Conservation (phyloP, 164 flowering plant species). For the Sedum album region DNA sequence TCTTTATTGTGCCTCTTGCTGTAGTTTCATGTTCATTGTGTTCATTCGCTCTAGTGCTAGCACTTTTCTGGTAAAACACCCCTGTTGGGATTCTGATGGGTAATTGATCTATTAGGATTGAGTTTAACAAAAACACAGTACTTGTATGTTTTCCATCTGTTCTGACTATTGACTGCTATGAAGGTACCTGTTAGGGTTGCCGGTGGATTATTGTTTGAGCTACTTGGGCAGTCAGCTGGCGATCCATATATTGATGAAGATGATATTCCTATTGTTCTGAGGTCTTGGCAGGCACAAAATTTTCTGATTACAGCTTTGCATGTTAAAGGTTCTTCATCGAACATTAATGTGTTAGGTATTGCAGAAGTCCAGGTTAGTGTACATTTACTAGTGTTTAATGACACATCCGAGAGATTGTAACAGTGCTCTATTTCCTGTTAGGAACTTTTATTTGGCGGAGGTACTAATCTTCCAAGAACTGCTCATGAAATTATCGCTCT, state of each 20-base stretch:
- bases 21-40: neutral
- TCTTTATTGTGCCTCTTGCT: neutral
- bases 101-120: no score
- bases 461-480: constrained; percentile 62
- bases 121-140: no score
- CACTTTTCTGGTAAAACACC: neutral
- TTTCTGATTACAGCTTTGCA: constrained; percentile 78
- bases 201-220: constrained; percentile 89
- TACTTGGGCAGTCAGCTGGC: constrained; percentile 86
- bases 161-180: neutral
- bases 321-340: constrained; percentile 61
- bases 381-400: neutral
- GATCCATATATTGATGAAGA: constrained; percentile 78
- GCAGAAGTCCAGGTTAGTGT: constrained; percentile 79
- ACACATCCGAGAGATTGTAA: no score
- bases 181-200: constrained; percentile 97
- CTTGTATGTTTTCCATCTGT: neutral
- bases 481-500: constrained; percentile 81
- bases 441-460: constrained; percentile 80
- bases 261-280: constrained; percentile 84
- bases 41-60: neutral
- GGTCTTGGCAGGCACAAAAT: constrained; percentile 93
- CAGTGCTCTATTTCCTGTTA: constrained; percentile 17
- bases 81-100: neutral
- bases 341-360: constrained; percentile 69